phyloP scores from a whole-genome alignment of 2,329 filamentous ascomycete species.

The Cladosporium velox region DNA sequence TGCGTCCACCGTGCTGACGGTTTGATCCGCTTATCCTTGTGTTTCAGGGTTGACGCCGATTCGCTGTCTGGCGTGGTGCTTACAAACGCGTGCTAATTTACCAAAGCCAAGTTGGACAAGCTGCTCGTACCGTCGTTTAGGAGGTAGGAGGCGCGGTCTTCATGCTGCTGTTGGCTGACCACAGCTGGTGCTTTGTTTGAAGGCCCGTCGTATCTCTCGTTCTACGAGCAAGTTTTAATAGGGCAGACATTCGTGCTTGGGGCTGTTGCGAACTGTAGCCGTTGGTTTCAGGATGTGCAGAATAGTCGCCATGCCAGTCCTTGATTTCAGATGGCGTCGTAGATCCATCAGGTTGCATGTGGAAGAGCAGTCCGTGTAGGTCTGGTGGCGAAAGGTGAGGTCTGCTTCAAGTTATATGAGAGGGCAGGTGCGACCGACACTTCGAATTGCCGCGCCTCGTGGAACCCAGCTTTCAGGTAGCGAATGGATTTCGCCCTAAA shows the following conservation, averaged over 20 bases:
- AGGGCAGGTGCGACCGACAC: background rate
- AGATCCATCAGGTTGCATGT: background rate
- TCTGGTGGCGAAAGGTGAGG: background rate
- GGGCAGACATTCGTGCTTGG: background rate
- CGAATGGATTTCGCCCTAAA: background rate
- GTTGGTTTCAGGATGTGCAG: background rate
- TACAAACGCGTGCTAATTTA: slow-evolving; percentile 20
- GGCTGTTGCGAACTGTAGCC: background rate
- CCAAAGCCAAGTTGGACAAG: background rate
- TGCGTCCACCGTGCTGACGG: slow-evolving; percentile 10
- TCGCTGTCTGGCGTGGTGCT: slow-evolving; percentile 4
- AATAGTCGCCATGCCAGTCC: background rate
- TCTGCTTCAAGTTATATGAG: background rate
- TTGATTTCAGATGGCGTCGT: background rate
- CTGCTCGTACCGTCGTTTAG: background rate
- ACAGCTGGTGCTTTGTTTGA: background rate
- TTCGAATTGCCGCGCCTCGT: background rate
- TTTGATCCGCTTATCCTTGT: slow-evolving; percentile 7
- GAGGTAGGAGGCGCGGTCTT: too few relatives aligned
- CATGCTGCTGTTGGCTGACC: background rate
- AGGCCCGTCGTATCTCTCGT: background rate
- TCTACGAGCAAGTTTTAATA: background rate
- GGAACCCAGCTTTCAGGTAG: background rate
- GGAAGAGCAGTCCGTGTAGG: background rate
- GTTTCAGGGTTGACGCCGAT: slow-evolving; percentile 17